Percentiles rank a stretch among this genome's conserved stretches.
phyloP scores from a whole-genome alignment of 352 stramenopile genomes.

The Globisporangium viniferum region DNA sequence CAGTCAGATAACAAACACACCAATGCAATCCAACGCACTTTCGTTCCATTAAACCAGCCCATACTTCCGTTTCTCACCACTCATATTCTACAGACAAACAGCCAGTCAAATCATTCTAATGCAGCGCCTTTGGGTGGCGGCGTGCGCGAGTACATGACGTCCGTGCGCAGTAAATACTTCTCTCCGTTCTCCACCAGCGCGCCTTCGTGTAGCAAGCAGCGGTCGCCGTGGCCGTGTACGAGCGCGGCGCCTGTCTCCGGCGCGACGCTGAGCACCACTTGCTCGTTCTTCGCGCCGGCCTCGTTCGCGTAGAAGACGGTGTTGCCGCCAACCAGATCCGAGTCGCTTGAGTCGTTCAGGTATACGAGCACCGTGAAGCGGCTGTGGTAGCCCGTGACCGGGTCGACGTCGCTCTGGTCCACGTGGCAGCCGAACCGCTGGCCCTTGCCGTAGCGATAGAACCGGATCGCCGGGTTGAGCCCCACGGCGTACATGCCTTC shows the following conservation, averaged over 20 bases:
- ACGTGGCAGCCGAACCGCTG: constrained; percentile 81
- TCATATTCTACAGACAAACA: neutral
- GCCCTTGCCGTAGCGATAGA: constrained; percentile 69
- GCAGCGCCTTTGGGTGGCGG: constrained; percentile 9
- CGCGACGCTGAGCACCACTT: constrained; percentile 51
- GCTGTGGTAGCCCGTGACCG: constrained; percentile 62
- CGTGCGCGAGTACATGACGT: constrained; percentile 74
- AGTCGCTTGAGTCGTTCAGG: constrained; percentile 73
- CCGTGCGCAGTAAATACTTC: constrained; percentile 75
- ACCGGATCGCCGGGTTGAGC: constrained; percentile 69
- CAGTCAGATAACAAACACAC: neutral
- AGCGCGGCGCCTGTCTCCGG: constrained; percentile 68
- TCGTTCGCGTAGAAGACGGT: constrained; percentile 78
- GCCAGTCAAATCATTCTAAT: neutral
- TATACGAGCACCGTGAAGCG: constrained; percentile 84
- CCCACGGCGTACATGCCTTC: constrained; percentile 63
- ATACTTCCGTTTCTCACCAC: too few relatives aligned
- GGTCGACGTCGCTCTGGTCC: constrained; percentile 82
- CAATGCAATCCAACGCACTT: neutral
- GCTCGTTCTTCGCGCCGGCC: constrained; percentile 32
- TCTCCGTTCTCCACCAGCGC: constrained; percentile 50
- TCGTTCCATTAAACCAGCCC: neutral
- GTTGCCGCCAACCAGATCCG: constrained; percentile 54
- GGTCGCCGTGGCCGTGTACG: constrained; percentile 71
- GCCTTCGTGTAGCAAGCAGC: constrained; percentile 75